Percentiles rank a stretch among this genome's conserved stretches.
Conservation (phyloP, 768 basidiomycete genomes). For the Gautieria morchelliformis region DNA sequence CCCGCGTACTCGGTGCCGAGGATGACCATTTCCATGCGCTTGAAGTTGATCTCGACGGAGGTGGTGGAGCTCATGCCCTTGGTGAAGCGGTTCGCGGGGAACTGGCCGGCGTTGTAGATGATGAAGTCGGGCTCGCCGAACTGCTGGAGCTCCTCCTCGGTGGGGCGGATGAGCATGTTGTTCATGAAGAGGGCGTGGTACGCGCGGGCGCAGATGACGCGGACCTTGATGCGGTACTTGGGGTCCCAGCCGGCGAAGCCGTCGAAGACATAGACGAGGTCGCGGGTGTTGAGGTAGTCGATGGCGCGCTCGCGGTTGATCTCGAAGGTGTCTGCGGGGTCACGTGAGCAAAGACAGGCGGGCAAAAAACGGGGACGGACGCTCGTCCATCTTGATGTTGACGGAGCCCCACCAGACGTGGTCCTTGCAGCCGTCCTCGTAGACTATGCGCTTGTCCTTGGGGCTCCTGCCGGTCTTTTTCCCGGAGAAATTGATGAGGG, state of each 20-base stretch:
- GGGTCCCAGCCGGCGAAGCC: conserved; percentile 98
- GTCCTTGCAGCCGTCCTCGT: conserved; percentile 91
- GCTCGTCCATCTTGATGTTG: conserved; percentile 98
- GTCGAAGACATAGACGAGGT: conserved; percentile 97
- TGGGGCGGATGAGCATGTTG: conserved; percentile 99
- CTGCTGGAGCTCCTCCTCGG: conserved; percentile 82
- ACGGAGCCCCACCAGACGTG: conserved; percentile 99
- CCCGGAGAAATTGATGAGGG: conserved; percentile 98
- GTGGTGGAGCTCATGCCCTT: conserved; percentile 99
- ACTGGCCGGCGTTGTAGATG: conserved; percentile 99
- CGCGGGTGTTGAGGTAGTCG: conserved; percentile 96
- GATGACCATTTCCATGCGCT: conserved; percentile 99
- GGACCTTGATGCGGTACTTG: conserved; percentile 98
- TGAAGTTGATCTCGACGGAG: conserved; percentile 99
- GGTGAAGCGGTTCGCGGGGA: conserved; percentile 99
- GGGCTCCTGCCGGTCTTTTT: conserved; percentile 98
- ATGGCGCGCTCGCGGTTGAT: conserved; percentile 99
- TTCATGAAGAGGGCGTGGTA: conserved; percentile 99
- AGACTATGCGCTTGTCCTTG: conserved; percentile 99
- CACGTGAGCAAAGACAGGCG: not conserved
- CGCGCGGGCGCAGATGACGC: conserved; percentile 95
- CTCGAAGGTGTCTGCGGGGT: conserved; percentile 88
- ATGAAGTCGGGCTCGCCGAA: conserved; percentile 99
- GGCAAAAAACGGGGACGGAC: conserved; percentile 25
- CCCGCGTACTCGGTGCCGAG: conserved; percentile 97